Evolutionary conservation across 371 early-diverging fungal genomes (phyloP).

Genomic region (Sporodiniella umbellata): DNA sequence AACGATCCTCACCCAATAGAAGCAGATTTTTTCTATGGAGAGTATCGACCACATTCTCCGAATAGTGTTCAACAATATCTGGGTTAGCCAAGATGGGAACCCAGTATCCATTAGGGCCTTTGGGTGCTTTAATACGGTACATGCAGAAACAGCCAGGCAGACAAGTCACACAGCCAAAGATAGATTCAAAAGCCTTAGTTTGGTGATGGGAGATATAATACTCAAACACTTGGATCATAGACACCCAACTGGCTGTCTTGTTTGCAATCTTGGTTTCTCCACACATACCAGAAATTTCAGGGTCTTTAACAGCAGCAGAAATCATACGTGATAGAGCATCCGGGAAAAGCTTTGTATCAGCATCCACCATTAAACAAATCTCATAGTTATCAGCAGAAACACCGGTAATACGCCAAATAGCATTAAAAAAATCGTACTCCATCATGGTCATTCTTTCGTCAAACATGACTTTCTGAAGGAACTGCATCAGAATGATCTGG

Average conservation of each 20-base stretch:
- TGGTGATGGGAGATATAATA: slow-evolving; percentile 84
- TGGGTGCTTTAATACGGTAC: slow-evolving; percentile 88
- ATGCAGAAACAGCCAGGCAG: slow-evolving; percentile 95
- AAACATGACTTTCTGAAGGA: slow-evolving; percentile 92
- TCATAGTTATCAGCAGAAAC: slow-evolving; percentile 85
- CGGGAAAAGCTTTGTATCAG: slow-evolving; percentile 87
- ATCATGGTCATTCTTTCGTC: slow-evolving; percentile 94
- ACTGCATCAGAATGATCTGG: slow-evolving; percentile 96
- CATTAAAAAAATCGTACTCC: slow-evolving; percentile 92
- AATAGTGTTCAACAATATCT: slow-evolving; percentile 86
- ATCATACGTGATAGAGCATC: slow-evolving; percentile 77
- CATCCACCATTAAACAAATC: slow-evolving; percentile 94
- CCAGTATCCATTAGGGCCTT: slow-evolving; percentile 62
- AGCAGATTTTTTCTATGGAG: slow-evolving; percentile 94
- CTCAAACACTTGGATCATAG: slow-evolving; percentile 76
- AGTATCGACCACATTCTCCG: slow-evolving; percentile 87
- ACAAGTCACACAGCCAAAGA: slow-evolving; percentile 97
- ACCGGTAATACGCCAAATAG: slow-evolving; percentile 78
- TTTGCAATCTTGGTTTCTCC: slow-evolving; percentile 91
- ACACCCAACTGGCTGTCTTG: slow-evolving; percentile 78
- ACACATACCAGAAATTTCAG: slow-evolving; percentile 75
- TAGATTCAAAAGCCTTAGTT: slow-evolving; percentile 89
- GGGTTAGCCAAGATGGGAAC: slow-evolving; percentile 83
- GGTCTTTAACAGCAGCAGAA: slow-evolving; percentile 73
- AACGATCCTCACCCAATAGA: slow-evolving; percentile 93